Percentiles rank a stretch among this genome's conserved stretches.
Evolutionary conservation across 768 basidiomycete species (phyloP).

Genomic region (Hysterangium stoloniferum): DNA sequence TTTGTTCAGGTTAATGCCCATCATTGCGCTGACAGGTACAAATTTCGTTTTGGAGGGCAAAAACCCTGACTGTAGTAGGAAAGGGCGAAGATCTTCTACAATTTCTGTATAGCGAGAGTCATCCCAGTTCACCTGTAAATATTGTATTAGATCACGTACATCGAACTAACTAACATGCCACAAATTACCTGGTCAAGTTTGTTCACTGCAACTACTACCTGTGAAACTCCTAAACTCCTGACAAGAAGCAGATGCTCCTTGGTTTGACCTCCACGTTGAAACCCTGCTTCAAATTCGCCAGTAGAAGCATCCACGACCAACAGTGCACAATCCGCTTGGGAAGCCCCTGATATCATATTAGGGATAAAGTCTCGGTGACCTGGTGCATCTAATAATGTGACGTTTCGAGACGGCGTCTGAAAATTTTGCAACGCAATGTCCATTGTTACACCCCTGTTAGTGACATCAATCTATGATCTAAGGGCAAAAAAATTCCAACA

Average conservation of each 20-base stretch:
- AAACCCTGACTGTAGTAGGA: conserved; percentile 86
- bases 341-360: conserved; percentile 98
- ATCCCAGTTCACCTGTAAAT: conserved; percentile 75
- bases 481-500: conserved; percentile 13
- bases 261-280: conserved; percentile 90
- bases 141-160: background rate
- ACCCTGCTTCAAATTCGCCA: conserved; percentile 95
- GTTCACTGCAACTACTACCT: conserved; percentile 89
- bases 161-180: background rate
- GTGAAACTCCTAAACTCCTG: conserved; percentile 84
- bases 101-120: conserved; percentile 82
- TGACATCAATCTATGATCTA: conserved; percentile 7
- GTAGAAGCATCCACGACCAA: conserved; percentile 85
- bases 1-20: conserved; percentile 73
- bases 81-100: conserved; percentile 60
- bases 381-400: conserved; percentile 95
- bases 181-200: conserved; percentile 77
- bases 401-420: conserved; percentile 61
- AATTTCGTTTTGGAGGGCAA: conserved; percentile 69
- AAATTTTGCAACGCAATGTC: conserved; percentile 85
- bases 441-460: conserved; percentile 88
- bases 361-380: conserved; percentile 98
- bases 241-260: conserved; percentile 90
- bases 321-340: conserved; percentile 92
- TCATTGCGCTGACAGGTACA: conserved; percentile 84